phyloP scores from a whole-genome alignment of 176 grass and related monocot species.

The Oryza meyeriana region DNA sequence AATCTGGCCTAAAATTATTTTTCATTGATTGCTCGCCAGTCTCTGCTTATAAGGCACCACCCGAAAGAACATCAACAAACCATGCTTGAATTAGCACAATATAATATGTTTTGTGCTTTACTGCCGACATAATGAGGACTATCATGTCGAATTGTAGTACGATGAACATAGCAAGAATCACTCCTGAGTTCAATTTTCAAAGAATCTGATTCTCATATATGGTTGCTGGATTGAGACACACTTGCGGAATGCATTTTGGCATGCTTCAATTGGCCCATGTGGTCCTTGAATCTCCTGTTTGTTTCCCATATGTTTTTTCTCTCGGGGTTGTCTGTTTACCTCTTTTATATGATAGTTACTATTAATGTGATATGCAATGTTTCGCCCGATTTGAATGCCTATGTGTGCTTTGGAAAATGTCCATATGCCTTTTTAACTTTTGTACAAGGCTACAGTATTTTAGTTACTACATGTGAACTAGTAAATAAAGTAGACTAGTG shows the following conservation, averaged over 20 bases:
- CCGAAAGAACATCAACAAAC: not conserved
- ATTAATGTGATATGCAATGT: not conserved
- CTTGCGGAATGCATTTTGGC: not conserved
- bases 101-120: not conserved
- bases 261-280: not conserved
- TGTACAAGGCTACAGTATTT: too few relatives aligned
- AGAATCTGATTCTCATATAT: not conserved
- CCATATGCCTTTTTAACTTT: too few relatives aligned
- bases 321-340: not conserved
- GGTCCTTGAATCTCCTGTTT: not conserved
- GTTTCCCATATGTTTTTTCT: not conserved
- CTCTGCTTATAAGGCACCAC: too few relatives aligned
- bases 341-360: not conserved
- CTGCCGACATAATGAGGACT: not conserved
- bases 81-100: not conserved
- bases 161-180: not conserved
- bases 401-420: not conserved
- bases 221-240: not conserved
- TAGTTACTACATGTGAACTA: too few relatives aligned
- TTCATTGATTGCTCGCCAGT: too few relatives aligned
- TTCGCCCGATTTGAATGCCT: not conserved
- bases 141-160: not conserved
- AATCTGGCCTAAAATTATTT: too few relatives aligned
- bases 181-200: not conserved
- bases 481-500: too few relatives aligned